These are phyloP conservation scores for Hirsutella rhossiliensis DNA, from an alignment of 2,329 filamentous ascomycete genomes.

Conservation along the genomic window DNA sequence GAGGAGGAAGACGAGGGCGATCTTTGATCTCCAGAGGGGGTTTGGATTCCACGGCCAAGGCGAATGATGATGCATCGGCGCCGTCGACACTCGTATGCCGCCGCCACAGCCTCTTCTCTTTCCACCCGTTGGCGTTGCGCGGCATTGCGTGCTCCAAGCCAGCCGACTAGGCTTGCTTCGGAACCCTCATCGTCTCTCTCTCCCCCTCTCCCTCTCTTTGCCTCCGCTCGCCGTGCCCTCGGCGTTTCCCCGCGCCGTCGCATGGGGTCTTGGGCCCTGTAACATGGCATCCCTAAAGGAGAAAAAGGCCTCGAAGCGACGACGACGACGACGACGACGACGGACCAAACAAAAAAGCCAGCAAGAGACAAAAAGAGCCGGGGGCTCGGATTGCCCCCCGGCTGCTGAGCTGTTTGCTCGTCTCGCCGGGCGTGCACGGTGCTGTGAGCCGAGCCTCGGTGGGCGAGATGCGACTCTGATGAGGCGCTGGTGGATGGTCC, in stretches of 20 bases:
- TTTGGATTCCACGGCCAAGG: no score
- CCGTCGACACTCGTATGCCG: no score
- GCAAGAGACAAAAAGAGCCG: no score
- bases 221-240: not conserved
- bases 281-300: not conserved
- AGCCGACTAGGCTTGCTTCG: not conserved
- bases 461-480: not conserved
- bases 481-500: not conserved
- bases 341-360: not conserved
- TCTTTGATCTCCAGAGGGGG: not conserved
- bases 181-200: not conserved
- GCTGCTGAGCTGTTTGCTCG: not conserved
- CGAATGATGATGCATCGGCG: no score
- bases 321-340: not conserved
- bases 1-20: not conserved
- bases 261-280: not conserved
- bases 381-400: constrained; percentile 2
- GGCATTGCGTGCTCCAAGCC: no score
- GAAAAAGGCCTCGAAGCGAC: not conserved
- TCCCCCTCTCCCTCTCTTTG: not conserved
- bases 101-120: no score
- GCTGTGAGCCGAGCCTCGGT: not conserved
- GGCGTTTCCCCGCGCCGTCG: not conserved
- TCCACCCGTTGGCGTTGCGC: no score
- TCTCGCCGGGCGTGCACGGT: not conserved